Conservation (phyloP, 768 basidiomycete species). For the Trichaptum fuscoviolaceum region DNA sequence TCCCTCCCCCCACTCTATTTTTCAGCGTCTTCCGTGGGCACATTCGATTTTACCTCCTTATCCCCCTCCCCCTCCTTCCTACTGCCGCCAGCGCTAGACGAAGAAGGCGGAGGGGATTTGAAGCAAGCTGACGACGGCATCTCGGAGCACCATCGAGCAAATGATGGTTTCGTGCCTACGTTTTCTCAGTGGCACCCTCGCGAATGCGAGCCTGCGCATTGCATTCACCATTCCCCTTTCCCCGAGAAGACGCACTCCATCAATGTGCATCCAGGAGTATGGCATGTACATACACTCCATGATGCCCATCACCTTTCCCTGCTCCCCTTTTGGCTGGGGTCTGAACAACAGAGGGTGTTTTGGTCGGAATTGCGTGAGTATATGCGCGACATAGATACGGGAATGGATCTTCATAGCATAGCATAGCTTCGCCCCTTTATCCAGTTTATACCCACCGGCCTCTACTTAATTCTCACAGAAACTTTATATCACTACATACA, state of each 20-base stretch:
- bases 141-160: slow-evolving; percentile 31
- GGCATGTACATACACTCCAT: slow-evolving; percentile 34
- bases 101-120: neutral
- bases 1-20: slow-evolving; percentile 21
- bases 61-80: slow-evolving; percentile 27
- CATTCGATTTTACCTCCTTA: slow-evolving; percentile 34
- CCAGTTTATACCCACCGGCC: too few relatives aligned
- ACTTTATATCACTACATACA: too few relatives aligned
- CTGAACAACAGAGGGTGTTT: slow-evolving; percentile 31
- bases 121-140: slow-evolving; percentile 3
- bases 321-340: slow-evolving; percentile 33
- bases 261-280: slow-evolving; percentile 30
- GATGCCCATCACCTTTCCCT: slow-evolving; percentile 35
- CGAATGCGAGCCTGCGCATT: slow-evolving; percentile 31
- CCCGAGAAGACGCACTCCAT: neutral
- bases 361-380: slow-evolving; percentile 35
- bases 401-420: neutral
- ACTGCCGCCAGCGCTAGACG: neutral
- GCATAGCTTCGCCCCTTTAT: too few relatives aligned
- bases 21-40: slow-evolving; percentile 26
- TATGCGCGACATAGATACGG: slow-evolving; percentile 30
- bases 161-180: slow-evolving; percentile 45
- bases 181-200: slow-evolving; percentile 50
- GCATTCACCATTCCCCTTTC: slow-evolving; percentile 8
- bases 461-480: too few relatives aligned